Conservation (phyloP, 2,329 filamentous ascomycete genomes). For the Neonectria sp. region DNA sequence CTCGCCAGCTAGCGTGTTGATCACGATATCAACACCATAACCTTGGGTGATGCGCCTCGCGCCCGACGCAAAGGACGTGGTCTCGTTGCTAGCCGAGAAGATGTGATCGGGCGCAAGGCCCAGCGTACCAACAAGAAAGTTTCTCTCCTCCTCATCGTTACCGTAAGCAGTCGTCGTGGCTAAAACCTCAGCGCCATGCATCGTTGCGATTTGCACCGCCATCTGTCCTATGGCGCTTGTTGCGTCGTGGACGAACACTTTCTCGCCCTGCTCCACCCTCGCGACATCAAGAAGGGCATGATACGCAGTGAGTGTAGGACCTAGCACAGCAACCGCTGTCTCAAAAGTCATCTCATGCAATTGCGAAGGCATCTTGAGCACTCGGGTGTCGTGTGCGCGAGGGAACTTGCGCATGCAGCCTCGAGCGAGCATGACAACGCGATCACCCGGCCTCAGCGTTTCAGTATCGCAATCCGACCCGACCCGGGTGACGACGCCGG, state of each 20-base stretch:
- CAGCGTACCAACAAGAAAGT: background rate
- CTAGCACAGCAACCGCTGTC: background rate
- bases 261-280: background rate
- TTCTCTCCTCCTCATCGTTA: background rate
- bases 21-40: background rate
- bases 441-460: background rate
- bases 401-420: background rate
- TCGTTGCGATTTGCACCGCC: background rate
- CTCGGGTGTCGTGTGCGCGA: background rate
- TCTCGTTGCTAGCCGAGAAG: background rate
- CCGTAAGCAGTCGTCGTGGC: background rate
- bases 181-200: background rate
- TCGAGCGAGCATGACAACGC: background rate
- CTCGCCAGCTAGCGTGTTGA: background rate
- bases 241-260: background rate
- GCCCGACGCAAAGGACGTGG: background rate
- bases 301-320: background rate
- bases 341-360: background rate
- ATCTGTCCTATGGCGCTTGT: background rate
- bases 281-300: background rate
- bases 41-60: background rate
- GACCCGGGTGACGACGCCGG: background rate
- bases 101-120: background rate
- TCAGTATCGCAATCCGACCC: background rate
- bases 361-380: background rate